Evolutionary conservation across 441 rosid species (phyloP).

Genomic region (Adansonia grandidieri): DNA sequence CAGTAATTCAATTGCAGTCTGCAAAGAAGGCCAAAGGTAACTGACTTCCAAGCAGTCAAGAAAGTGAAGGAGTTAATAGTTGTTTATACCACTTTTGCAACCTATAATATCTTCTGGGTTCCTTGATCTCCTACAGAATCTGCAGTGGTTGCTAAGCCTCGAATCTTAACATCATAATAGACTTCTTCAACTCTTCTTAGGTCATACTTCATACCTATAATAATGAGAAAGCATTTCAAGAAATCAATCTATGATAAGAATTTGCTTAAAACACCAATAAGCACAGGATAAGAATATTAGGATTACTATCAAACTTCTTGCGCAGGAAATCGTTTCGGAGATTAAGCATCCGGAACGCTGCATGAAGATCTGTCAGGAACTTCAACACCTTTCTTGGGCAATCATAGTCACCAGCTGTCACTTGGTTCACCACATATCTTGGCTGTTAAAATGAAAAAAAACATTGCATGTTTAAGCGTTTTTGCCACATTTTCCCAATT

Average conservation of each 20-base stretch:
- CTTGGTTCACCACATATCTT: slow-evolving; percentile 90
- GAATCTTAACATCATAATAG: slow-evolving; percentile 80
- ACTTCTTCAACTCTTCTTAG: slow-evolving; percentile 82
- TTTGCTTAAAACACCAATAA: slow-evolving; percentile 4
- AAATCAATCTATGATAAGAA: not conserved
- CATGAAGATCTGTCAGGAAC: slow-evolving; percentile 88
- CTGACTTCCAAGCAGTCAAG: not conserved
- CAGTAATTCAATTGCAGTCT: not conserved
- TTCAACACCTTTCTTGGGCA: slow-evolving; percentile 88
- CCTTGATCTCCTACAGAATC: slow-evolving; percentile 44
- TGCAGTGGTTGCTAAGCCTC: slow-evolving; percentile 59
- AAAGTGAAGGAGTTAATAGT: not conserved
- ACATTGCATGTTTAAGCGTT: not conserved
- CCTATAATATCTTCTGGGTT: slow-evolving; percentile 43
- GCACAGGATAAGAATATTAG: not conserved
- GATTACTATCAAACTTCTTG: slow-evolving; percentile 90
- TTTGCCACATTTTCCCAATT: not conserved
- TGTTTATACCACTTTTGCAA: not conserved
- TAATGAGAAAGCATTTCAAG: slow-evolving; percentile 17
- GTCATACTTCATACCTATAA: slow-evolving; percentile 82
- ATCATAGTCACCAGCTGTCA: slow-evolving; percentile 88
- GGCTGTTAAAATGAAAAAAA: slow-evolving; percentile 55
- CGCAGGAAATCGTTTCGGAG: slow-evolving; percentile 95
- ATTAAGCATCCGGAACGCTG: slow-evolving; percentile 91
- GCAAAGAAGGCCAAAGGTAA: not conserved